These are phyloP conservation scores for Plasmodium gonderi DNA, from an alignment of 169 alveolate species.

Conservation along the genomic window DNA sequence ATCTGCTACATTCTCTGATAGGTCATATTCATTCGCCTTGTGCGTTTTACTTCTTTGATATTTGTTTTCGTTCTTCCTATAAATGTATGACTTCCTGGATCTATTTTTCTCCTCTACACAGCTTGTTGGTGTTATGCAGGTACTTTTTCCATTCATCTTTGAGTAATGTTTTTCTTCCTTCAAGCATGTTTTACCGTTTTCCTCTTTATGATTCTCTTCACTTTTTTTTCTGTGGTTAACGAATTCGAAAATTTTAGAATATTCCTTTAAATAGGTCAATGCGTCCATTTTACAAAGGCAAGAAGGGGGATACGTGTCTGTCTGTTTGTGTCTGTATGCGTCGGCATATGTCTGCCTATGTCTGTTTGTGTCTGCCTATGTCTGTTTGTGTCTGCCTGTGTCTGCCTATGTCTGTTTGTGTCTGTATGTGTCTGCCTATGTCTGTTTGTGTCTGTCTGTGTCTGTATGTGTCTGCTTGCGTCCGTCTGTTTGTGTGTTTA, in stretches of 20 bases:
- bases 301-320: background rate
- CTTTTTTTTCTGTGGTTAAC: background rate
- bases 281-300: constrained; percentile 19
- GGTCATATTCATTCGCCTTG: constrained; percentile 15
- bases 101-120: constrained; percentile 5
- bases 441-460: background rate
- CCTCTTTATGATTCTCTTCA: constrained; percentile 1
- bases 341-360: too few species aligned
- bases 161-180: constrained; percentile 9
- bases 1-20: background rate
- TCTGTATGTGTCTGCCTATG: too few species aligned
- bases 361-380: too few species aligned
- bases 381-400: too few species aligned
- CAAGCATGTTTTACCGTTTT: background rate
- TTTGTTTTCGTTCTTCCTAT: constrained; percentile 13
- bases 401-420: too few species aligned
- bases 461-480: background rate
- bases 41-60: background rate
- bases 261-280: constrained; percentile 16
- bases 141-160: constrained; percentile 11
- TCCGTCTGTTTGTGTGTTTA: background rate
- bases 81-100: constrained; percentile 12
- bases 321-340: background rate
- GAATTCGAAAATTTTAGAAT: constrained; percentile 6
- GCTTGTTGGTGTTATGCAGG: background rate